These are phyloP conservation scores for Chrysopogon serrulatus DNA, from an alignment of 176 grass and related monocot species.

Conservation along the genomic window DNA sequence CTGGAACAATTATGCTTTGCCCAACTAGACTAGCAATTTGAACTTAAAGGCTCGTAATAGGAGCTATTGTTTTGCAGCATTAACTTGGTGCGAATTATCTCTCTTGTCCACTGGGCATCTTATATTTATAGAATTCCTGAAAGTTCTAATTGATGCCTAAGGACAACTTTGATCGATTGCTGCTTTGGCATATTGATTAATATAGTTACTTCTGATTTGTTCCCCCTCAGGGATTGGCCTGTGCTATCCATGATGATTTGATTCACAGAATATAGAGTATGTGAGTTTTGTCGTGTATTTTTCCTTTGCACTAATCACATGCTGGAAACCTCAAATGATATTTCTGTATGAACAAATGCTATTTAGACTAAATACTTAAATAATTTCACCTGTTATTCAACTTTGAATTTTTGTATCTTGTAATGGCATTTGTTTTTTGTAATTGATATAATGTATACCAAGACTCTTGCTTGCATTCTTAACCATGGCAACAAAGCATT, in stretches of 20 bases:
- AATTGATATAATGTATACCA: background rate
- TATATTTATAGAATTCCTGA: background rate
- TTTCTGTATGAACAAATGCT: background rate
- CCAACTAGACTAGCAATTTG: background rate
- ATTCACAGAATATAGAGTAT: background rate
- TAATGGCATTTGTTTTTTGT: background rate
- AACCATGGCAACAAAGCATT: background rate
- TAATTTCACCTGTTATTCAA: background rate
- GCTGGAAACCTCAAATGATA: background rate
- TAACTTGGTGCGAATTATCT: background rate
- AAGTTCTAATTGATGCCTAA: background rate
- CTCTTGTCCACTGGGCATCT: background rate
- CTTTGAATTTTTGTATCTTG: background rate
- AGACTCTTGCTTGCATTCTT: background rate
- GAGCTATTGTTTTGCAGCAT: background rate
- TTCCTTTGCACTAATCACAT: background rate
- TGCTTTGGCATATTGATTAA: background rate
- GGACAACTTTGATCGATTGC: background rate
- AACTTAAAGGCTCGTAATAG: background rate
- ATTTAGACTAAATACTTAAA: background rate
- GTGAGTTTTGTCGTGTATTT: background rate
- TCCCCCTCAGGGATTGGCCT: background rate
- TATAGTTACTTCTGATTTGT: background rate
- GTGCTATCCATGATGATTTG: background rate
- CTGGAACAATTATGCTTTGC: background rate